phyloP scores from a whole-genome alignment of 192 early-diverging fungal species.

The Backusella tuberculispora region DNA sequence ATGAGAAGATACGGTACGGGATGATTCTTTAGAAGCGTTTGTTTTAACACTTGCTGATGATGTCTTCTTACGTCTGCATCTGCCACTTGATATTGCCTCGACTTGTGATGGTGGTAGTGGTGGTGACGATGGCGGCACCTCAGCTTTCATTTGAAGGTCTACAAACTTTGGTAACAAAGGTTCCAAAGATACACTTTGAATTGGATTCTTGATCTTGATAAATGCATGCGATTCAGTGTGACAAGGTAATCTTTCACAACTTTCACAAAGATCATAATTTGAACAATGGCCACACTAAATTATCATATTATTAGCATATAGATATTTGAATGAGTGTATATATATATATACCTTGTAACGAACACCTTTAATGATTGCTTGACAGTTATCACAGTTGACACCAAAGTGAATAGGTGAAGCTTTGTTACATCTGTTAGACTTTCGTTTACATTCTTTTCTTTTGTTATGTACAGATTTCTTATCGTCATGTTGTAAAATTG shows the following conservation, averaged over 20 bases:
- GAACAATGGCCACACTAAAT: constrained; percentile 58
- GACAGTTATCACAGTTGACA: constrained; percentile 53
- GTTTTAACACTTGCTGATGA: too few species aligned
- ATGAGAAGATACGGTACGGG: not conserved
- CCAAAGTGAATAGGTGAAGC: constrained; percentile 34
- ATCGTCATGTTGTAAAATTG: not conserved
- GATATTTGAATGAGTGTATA: not conserved
- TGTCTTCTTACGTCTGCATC: too few species aligned
- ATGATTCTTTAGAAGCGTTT: not conserved
- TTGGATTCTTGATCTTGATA: constrained; percentile 49
- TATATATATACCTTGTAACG: constrained; percentile 51
- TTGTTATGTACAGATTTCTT: not conserved
- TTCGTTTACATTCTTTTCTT: constrained; percentile 16
- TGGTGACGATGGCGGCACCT: too few species aligned
- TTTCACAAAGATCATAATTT: constrained; percentile 66
- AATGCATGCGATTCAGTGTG: constrained; percentile 52
- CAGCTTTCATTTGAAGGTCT: not conserved
- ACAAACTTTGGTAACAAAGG: not conserved
- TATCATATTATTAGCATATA: not conserved
- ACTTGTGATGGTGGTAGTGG: too few species aligned
- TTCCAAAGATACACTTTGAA: not conserved
- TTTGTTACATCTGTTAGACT: constrained; percentile 33
- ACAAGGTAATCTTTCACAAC: constrained; percentile 50
- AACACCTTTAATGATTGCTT: constrained; percentile 45
- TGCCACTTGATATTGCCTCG: too few species aligned